Base-by-base conservation (phyloP, 106 monocot species). In the Vanilla planifolia region DNA sequence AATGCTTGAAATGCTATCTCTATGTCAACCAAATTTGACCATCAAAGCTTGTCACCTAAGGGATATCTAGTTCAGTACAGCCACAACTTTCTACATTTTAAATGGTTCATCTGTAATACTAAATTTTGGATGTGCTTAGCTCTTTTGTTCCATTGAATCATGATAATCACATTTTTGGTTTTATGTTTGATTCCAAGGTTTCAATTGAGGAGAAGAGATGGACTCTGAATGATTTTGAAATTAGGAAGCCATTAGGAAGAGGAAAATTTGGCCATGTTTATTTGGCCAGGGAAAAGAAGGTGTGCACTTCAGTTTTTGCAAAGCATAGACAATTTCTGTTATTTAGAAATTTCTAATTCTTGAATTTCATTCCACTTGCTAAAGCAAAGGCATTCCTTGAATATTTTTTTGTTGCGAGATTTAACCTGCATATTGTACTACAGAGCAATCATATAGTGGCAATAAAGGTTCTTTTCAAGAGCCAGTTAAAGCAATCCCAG, bases 201-300 rank as follows among this genome's bases (percentile, higher is more conserved):
- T 50, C 68, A 5, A 48, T 47, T 15, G 60, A 26, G 51, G 98
- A 88, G 52, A 99, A 85, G 74, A 53, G 96, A 22, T 98, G 96
- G 91, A 77, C 76, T 8, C 62, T 98, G 56, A 82, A 63, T 59
- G 88, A 99, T 64, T 92, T 99, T 40, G 98, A 99, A 51, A 82
- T 99, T 24, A 92, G 98, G 51, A 99, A 71, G 74, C 92, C 98
- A 20, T 81, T 99, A 24, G 98, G 98, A 61, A 84, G 92, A 75
- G 98, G 98, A 35, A 99, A 99, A 32, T 99, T 99, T 71, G 98
- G 98, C 1, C 98, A 99, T 64, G 98, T 99, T 3, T 99, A 92
- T 70, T 61, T 99, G 68, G 98, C 98, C 47, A 74, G 85, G 73
- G 98, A 99, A 69, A 99, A 88, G 68, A 85, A 36, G 86, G 91